Percentiles rank a stretch among this genome's conserved stretches.
Evolutionary conservation across 805 yeast species (phyloP).

Genomic region (Jamesozyma gamospora): DNA sequence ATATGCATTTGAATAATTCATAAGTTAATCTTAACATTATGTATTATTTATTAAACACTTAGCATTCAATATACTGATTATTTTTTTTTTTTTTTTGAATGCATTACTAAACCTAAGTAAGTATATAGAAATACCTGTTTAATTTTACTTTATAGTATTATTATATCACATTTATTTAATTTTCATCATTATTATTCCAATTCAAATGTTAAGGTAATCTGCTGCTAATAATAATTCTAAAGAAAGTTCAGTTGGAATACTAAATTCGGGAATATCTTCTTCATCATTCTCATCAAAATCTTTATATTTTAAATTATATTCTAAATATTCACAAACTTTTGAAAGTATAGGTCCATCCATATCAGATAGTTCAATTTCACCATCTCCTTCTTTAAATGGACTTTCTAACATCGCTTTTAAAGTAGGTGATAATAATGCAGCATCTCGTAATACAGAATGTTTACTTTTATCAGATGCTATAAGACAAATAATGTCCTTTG

Average conservation of each 20-base stretch:
- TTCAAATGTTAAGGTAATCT: constrained; percentile 43
- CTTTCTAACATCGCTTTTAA: constrained; percentile 47
- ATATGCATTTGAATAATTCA: too few species aligned
- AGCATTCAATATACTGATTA: too few species aligned
- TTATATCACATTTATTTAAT: too few species aligned
- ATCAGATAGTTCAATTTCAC: constrained; percentile 44
- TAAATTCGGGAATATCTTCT: constrained; percentile 59
- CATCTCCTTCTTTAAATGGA: constrained; percentile 51
- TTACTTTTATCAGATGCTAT: constrained; percentile 64
- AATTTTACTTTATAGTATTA: too few species aligned
- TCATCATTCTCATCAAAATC: constrained; percentile 28
- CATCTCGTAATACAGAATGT: constrained; percentile 55
- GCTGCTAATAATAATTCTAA: constrained; percentile 87
- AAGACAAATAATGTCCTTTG: constrained; percentile 40
- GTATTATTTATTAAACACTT: too few species aligned
- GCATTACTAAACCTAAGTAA: too few species aligned
- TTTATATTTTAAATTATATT: constrained; percentile 59
- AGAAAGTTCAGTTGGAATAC: constrained; percentile 89
- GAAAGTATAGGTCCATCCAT: constrained; percentile 63
- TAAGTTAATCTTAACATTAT: too few species aligned
- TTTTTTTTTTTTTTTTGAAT: too few species aligned
- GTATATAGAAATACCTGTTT: too few species aligned
- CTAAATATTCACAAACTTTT: constrained; percentile 76
- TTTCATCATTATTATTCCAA: too few species aligned
- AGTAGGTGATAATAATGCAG: constrained; percentile 66